Evolutionary conservation across 306 rosid species (phyloP).

Genomic region (Arachis hypogaea): DNA sequence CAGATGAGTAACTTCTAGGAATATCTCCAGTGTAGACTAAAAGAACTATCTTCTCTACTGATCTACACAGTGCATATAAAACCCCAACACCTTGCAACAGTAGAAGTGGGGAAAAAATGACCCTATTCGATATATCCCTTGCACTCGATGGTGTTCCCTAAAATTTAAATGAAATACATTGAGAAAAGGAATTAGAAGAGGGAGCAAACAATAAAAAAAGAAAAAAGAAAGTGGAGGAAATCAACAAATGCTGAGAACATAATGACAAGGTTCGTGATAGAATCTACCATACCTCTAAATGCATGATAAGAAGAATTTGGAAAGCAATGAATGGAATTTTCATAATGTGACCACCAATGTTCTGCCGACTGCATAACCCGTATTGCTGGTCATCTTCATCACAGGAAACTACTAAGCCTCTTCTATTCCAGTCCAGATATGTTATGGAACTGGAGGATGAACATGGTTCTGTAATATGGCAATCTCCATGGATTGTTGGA

Average conservation of each 20-base stretch:
- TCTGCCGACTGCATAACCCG: conserved; percentile 70
- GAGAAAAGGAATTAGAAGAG: neutral
- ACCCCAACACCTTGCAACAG: conserved; percentile 88
- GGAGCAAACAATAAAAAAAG: neutral
- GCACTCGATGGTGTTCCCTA: conserved; percentile 72
- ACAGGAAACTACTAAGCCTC: conserved; percentile 68
- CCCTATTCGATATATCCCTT: conserved; percentile 49
- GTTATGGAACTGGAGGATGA: conserved; percentile 60
- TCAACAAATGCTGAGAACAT: conserved; percentile 18
- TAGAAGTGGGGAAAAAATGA: conserved; percentile 70
- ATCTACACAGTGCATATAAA: conserved; percentile 72
- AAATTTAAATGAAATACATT: conserved; percentile 34
- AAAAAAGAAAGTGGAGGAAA: conserved; percentile 27
- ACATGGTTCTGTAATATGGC: conserved; percentile 62
- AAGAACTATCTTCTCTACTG: conserved; percentile 69
- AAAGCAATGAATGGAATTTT: conserved; percentile 76
- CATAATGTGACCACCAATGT: conserved; percentile 91
- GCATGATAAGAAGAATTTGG: conserved; percentile 83
- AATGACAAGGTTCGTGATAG: conserved; percentile 7
- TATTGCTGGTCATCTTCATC: conserved; percentile 63
- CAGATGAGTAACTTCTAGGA: conserved; percentile 59
- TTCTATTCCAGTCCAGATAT: conserved; percentile 74
- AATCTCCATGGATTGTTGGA: conserved; percentile 78
- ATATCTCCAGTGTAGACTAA: conserved; percentile 50
- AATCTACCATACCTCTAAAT: conserved; percentile 63